Base-by-base conservation (phyloP, 2,329 filamentous ascomycete species). In the Monascus ruber region DNA sequence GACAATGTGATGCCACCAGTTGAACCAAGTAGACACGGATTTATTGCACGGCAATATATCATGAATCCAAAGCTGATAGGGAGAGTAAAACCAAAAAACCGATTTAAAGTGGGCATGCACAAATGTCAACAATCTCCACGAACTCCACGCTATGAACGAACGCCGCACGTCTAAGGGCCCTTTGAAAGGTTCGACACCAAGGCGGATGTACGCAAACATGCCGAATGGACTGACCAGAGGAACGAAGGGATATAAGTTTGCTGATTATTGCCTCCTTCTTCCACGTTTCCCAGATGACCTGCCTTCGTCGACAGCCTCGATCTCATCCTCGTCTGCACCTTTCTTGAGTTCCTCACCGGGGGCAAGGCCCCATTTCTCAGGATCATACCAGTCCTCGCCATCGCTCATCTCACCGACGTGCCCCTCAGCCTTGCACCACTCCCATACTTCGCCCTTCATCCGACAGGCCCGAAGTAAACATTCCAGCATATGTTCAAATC, bases 351-450 rank as follows among this genome's bases (percentile, higher is more conserved):
- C 70, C 33, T 74, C 71, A 1, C 71, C 70, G 29, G 64, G 61
- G 3, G 49, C 53, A n/a, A 81, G 55, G 0, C 69, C 70, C 76
- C 74, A 80, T 49, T 76, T 72, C 40, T 76, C 72, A 17, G 67
- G 63, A 50, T 81, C 77, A 47, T 78, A 77, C 77, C 77, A 81
- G 50, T 81, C 77, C 58, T 81, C 77, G 2, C 77, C 77, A 49
- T 81, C 77, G 38, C 74, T 79, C 74, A 80, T 73, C 52, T 81
- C 77, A 4, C 76, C 75, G 10, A 79, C 60, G 54, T 81, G 77
- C 5, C 65, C 77, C 51, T 80, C 77, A 0, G 77, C 74, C 51
- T 76, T 78, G 51, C 70, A 72, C 69, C 72, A 77, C 44, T 74
- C 70, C 49, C 71, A 71, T 1, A 81, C 74, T 29, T 73, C 67